A percentile compares a stretch with the other conserved stretches of the same genome.
phyloP scores from a whole-genome alignment of 2,329 filamentous ascomycete genomes.

The Colletotrichum brevisporum region DNA sequence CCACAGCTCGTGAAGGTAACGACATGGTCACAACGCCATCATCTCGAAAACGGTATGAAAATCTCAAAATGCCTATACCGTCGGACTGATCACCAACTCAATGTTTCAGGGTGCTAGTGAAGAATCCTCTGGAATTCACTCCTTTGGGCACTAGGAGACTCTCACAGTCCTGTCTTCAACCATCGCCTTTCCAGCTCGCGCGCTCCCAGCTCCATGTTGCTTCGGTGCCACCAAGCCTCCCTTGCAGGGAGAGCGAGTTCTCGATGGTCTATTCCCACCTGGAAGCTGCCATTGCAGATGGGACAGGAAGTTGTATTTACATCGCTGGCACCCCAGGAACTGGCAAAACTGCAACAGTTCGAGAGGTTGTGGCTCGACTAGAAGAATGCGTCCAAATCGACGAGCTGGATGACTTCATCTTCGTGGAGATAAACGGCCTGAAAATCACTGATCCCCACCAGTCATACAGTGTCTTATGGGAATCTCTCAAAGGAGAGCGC shows the following conservation, averaged over 20 bases:
- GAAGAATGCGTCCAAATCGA: constrained; percentile 90
- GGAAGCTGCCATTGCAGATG: constrained; percentile 93
- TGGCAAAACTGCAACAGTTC: constrained; percentile 96
- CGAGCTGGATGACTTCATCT: constrained; percentile 98
- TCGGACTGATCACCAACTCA: neutral
- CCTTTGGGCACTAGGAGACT: constrained; percentile 91
- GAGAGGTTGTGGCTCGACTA: constrained; percentile 91
- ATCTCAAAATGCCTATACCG: neutral
- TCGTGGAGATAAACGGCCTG: constrained; percentile 99
- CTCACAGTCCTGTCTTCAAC: constrained; percentile 79
- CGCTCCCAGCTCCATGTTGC: constrained; percentile 93
- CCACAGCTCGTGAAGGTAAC: constrained; percentile 22
- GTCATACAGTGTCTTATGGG: constrained; percentile 95
- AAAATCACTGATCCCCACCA: constrained; percentile 99
- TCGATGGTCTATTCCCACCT: constrained; percentile 92
- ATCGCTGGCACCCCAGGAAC: constrained; percentile 99
- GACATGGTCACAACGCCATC: constrained; percentile 55
- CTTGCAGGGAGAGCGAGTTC: constrained; percentile 94
- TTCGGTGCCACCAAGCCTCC: constrained; percentile 88
- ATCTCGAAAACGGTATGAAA: constrained; percentile 64
- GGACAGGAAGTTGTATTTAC: constrained; percentile 96
- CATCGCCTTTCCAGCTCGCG: constrained; percentile 92
- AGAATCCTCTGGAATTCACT: constrained; percentile 94
- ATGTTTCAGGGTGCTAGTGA: constrained; percentile 72
- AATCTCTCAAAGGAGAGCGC: constrained; percentile 92